These are phyloP conservation scores for Fusarium sp. DNA, from an alignment of 2,329 filamentous ascomycete genomes.

Conservation along the genomic window DNA sequence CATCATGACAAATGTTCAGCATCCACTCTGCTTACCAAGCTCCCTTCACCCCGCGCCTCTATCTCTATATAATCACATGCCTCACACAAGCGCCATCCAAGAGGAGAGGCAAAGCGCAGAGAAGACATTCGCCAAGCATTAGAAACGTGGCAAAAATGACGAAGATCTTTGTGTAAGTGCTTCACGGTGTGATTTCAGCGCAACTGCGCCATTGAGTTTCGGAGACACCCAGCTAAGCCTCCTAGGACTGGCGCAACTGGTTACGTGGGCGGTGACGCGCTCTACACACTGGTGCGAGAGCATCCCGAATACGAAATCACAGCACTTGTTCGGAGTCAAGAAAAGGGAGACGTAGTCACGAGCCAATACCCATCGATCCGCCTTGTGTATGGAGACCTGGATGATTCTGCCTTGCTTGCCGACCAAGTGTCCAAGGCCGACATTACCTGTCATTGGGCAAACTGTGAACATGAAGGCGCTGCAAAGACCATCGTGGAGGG, in stretches of 20 bases:
- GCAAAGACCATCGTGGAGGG: slow-evolving; percentile 19
- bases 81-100: too few species aligned
- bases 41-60: too few species aligned
- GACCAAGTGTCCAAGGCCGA: slow-evolving; percentile 14
- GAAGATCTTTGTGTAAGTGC: slow-evolving; percentile 5
- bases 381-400: neutral
- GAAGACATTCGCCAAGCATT: neutral
- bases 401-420: slow-evolving; percentile 7
- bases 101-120: too few species aligned
- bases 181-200: neutral
- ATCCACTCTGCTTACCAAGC: too few species aligned
- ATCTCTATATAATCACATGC: too few species aligned
- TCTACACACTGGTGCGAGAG: slow-evolving; percentile 57
- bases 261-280: slow-evolving; percentile 67
- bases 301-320: slow-evolving; percentile 61
- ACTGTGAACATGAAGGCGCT: slow-evolving; percentile 12
- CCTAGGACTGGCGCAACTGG: slow-evolving; percentile 63
- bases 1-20: too few species aligned
- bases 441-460: slow-evolving; percentile 15
- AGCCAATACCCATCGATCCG: neutral
- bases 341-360: neutral
- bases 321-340: slow-evolving; percentile 57
- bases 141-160: neutral
- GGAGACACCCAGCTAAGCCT: neutral
- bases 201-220: neutral